Base-by-base conservation (phyloP, 2,329 filamentous ascomycete species). In the Venturia pyrina region DNA sequence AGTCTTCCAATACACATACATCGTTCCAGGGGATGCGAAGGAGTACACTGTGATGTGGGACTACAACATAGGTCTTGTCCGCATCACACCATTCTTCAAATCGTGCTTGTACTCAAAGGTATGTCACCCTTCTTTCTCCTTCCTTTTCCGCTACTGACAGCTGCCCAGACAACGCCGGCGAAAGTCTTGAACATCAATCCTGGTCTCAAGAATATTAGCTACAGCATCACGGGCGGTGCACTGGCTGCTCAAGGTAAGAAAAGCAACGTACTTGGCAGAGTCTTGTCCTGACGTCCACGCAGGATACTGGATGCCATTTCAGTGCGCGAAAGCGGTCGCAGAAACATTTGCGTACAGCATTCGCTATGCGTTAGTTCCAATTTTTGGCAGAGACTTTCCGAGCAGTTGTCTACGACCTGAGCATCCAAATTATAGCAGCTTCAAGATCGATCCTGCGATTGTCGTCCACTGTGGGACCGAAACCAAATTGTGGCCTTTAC, bases 231-330 rank as follows among this genome's bases (percentile, higher is more conserved):
- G 0, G 95, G 95, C 34, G 95, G 95, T 7, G 88, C 92, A 40
- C 87, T 98, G 66, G 86, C 86, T 68, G 93, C 93, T 64, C 95
- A 99, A 86, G 93, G 91, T 92, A 80, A 62, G 77, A 68, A n/a
- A 28, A 34, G 41, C 37, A 63, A 21, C 48, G 34, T 43, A 62
- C 32, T 66, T 43, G 50, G n/a, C 44, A 62, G 5, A 57, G 60
- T 48, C 28, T 37, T 46, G 7, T 41, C 66, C 66, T 69, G 65
- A 70, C 48, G 65, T 65, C 62, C 65, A 43, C 67, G n/a, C 48
- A 96, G 92, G 95, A 43, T 99, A 98, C 77, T 99, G 95, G 95
- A 91, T 98, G 85, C 93, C 93, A 1, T 98, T 88, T 72, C 79
- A 85, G 48, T 96, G 92, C 70, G 95, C 95, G 60, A 89, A 85